Evolutionary conservation across 2,329 filamentous ascomycete species (phyloP).

Genomic region (Drechslerella dactyloides): DNA sequence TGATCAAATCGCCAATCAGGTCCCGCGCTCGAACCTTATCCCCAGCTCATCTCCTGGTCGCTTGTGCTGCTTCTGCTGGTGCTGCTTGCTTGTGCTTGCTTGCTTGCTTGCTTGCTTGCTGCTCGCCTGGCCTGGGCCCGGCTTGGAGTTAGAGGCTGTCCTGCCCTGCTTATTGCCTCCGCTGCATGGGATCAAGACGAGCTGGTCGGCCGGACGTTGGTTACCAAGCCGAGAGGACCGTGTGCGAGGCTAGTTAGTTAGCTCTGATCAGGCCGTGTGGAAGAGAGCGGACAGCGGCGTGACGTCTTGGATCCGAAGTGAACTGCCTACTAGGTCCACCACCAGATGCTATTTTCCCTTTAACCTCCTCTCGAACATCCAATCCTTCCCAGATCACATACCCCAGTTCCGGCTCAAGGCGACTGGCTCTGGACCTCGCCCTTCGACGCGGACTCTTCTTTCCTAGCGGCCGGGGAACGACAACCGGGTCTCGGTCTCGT

Average conservation of each 20-base stretch:
- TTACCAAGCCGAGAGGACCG: no score
- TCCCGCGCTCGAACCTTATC: conserved; percentile 19
- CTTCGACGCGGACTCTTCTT: conserved; percentile 2
- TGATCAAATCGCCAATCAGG: conserved; percentile 50
- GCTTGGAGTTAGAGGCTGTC: neutral
- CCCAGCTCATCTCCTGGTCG: conserved; percentile 21
- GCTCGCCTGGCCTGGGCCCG: conserved; percentile 1
- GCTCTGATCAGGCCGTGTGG: no score
- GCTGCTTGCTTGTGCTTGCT: no score
- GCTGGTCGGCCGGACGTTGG: no score
- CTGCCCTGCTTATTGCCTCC: neutral
- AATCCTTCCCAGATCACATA: neutral
- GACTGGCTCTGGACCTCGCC: conserved; percentile 14
- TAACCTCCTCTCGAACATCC: neutral
- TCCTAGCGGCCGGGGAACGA: conserved; percentile 42
- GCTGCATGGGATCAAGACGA: neutral
- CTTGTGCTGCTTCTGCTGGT: no score
- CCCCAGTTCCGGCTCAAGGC: neutral
- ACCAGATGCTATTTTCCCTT: neutral
- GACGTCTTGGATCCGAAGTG: neutral
- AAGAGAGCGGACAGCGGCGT: neutral
- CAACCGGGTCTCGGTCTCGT: conserved; percentile 40
- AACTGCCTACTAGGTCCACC: conserved; percentile 1
- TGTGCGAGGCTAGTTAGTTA: no score
- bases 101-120: neutral